phyloP scores from a whole-genome alignment of 148 eudicot genomes.

The Silene conica region DNA sequence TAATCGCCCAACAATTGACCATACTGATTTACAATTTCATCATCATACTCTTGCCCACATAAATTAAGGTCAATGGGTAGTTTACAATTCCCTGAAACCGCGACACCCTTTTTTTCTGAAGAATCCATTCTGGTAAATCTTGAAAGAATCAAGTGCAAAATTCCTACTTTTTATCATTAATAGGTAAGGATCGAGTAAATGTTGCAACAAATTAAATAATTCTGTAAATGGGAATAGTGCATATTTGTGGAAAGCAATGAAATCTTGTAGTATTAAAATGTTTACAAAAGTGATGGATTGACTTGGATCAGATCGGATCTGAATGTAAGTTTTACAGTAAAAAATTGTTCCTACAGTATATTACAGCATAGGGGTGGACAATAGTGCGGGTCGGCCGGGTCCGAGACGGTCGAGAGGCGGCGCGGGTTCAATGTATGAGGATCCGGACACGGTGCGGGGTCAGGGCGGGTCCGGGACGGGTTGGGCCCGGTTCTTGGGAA shows the following conservation, averaged over 20 bases:
- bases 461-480: too few relatives aligned
- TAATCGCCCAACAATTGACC: slow-evolving; percentile 40
- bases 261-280: not conserved
- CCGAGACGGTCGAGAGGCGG: too few relatives aligned
- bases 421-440: too few relatives aligned
- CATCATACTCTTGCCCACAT: slow-evolving; percentile 15
- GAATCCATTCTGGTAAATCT: slow-evolving; percentile 11
- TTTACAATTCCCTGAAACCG: slow-evolving; percentile 3
- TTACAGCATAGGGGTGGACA: too few relatives aligned
- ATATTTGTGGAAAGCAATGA: not conserved
- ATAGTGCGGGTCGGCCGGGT: too few relatives aligned
- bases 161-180: not conserved
- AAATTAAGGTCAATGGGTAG: not conserved
- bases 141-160: slow-evolving; percentile 10
- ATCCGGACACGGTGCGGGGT: too few relatives aligned
- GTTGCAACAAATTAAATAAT: not conserved
- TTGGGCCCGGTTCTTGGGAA: too few relatives aligned
- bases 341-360: slow-evolving; percentile 7
- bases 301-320: not conserved
- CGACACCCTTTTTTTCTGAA: slow-evolving; percentile 5
- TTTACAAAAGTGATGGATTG: not conserved
- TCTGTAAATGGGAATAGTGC: not conserved
- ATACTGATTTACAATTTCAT: slow-evolving; percentile 30
- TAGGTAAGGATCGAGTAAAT: not conserved
- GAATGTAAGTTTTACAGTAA: not conserved